Conservation (phyloP, 805 yeast genomes). For the Yarrowia phangngaensis region DNA sequence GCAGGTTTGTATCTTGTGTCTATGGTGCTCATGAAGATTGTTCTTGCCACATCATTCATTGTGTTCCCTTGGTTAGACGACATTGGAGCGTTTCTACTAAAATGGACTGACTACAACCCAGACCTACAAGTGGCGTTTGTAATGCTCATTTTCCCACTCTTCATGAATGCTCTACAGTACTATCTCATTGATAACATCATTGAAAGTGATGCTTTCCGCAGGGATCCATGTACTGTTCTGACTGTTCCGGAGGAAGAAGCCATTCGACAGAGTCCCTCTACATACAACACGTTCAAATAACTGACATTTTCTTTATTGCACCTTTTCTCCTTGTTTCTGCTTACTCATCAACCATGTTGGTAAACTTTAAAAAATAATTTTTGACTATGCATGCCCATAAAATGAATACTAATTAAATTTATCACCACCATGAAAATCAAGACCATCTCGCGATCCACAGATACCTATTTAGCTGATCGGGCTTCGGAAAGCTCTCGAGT, state of each 20-base stretch:
- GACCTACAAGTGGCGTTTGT: conserved; percentile 82
- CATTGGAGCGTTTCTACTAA: conserved; percentile 66
- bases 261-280: neutral
- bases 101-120: conserved; percentile 81
- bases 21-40: conserved; percentile 57
- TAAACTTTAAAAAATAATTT: neutral
- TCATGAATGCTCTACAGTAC: conserved; percentile 50
- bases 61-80: conserved; percentile 63
- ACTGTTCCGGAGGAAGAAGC: conserved; percentile 5
- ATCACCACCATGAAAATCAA: conserved; percentile 59
- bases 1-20: conserved; percentile 63
- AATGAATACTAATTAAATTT: neutral
- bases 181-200: conserved; percentile 57
- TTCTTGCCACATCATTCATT: conserved; percentile 55
- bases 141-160: conserved; percentile 54
- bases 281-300: conserved; percentile 16
- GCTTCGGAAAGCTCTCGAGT: conserved; percentile 83
- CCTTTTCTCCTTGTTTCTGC: neutral
- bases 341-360: neutral
- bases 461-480: conserved; percentile 85
- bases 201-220: conserved; percentile 43
- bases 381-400: neutral
- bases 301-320: neutral
- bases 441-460: conserved; percentile 84
- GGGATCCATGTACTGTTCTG: conserved; percentile 1